Evolutionary conservation across 345 rosid species (phyloP), one percentile per base, ranked within the genome.

Genomic region (Aegle marmelos): DNA sequence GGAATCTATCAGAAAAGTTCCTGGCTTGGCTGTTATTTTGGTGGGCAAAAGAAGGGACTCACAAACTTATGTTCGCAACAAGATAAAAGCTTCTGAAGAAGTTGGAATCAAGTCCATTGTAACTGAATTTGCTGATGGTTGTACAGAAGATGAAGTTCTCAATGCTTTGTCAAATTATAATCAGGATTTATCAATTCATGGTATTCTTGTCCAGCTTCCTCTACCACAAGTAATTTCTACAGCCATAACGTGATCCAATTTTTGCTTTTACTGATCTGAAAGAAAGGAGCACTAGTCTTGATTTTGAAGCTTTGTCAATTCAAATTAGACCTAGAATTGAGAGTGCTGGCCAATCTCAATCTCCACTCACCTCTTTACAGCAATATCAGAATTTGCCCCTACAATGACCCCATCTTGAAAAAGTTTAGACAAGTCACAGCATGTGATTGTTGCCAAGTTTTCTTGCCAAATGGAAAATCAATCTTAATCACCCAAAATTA

Each of bases 171-270:
- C 82, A 17, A 74, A 74, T 27, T 92, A 85, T 76, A 92, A 93
- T 62, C 82, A 86, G 67, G 95, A 93, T 68, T 82, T 86, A 2
- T 87, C 98, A 1, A 75, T 95, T 86, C 96, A 95, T 48, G 99
- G 99, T 64, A 81, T 93, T 87, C 97, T 93, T 33, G 95, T 93
- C 75, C 98, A 95, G 85, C 98, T 95, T 88, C 97, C 99, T 84
- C 78, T 95, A 77, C 97, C 98, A 48, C 89, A 88, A 88, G 97
- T 95, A 87, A 87, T 83, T 85, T 85, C 84, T 77, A 30, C 57
- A 36, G 61, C 79, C 80, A 37, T 30, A 53, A 83, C 74, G 48
- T 45, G 6, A 78, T 75, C 22, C 64, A 58, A 77, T 48, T 37
- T 68, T 59, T 75, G 36, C 63, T 70, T 48, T 66, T 75, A 30